Evolutionary conservation across 1,139 yeast species (phyloP), one percentile per base, ranked within the genome.

Genomic region (Lizanozyma gosingica): DNA sequence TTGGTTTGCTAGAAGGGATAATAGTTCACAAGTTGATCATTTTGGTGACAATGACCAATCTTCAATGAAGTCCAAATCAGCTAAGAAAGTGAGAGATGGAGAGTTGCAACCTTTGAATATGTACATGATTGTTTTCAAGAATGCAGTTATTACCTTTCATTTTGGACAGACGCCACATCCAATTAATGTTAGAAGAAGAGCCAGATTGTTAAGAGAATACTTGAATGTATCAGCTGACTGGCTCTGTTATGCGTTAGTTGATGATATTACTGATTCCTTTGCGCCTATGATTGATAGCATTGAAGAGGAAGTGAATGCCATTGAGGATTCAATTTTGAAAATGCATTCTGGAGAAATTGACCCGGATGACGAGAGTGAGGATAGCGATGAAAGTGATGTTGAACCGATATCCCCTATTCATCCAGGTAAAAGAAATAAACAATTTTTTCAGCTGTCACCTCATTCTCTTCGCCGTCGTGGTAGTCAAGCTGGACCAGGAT

Each of bases 141-240:
- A 88, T 44, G 97, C 95, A 15, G 95, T 92, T 9, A 66, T 92
- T 35, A 88, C 97, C 0, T 90, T 92, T 64, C 98, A 92, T 63
- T 88, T 87, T 61, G 81, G 90, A 11, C 88, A 96, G 4, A 87
- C 97, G 0, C 96, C 97, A 1, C 98, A 92, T 58, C 95, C 97
- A 0, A 85, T 88, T 41, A 92, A 92, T 56, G 98, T 92, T 34
- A 76, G 98, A 52, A 76, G 97, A 57, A 78, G 98, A 54, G 95
- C 95, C 0, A 71, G 98, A 43, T 67, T 92, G 47, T 71, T 92
- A 47, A 75, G 83, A 47, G 98, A 92, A 57, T 92, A 90, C 54
- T 69, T 92, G 46, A 85, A 86, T 2, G 95, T 92, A 3, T 78
- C 94, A 1, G 80, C 97, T 0, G 98, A 92, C 60, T 92, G 98